phyloP scores from a whole-genome alignment of 805 yeast genomes.

The Candida sonorensis region DNA sequence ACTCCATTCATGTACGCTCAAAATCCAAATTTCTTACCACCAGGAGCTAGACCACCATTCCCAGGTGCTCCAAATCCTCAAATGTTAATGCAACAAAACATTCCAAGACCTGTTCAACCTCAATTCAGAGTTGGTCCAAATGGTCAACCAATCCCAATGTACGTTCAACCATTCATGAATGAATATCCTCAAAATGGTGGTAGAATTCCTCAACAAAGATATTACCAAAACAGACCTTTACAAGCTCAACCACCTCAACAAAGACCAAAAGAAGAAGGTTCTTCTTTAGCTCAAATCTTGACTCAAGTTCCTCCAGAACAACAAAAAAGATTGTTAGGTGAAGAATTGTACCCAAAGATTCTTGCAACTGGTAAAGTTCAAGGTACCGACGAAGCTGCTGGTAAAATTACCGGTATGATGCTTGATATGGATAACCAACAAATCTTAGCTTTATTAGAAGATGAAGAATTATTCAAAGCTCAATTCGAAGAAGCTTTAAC shows the following conservation, averaged over 20 bases:
- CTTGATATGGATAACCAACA: slow-evolving; percentile 91
- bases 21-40: slow-evolving; percentile 67
- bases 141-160: slow-evolving; percentile 78
- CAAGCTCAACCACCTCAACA: slow-evolving; percentile 10
- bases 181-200: slow-evolving; percentile 61
- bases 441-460: slow-evolving; percentile 81
- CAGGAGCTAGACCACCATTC: slow-evolving; percentile 78
- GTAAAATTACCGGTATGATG: slow-evolving; percentile 98
- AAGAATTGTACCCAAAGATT: slow-evolving; percentile 91
- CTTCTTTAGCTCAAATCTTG: slow-evolving; percentile 51
- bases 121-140: slow-evolving; percentile 72
- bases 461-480: slow-evolving; percentile 80
- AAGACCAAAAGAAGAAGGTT: slow-evolving; percentile 24
- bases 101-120: slow-evolving; percentile 54
- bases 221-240: slow-evolving; percentile 36
- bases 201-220: slow-evolving; percentile 34
- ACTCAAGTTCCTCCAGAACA: slow-evolving; percentile 73
- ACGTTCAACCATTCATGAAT: slow-evolving; percentile 77
- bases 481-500: slow-evolving; percentile 91
- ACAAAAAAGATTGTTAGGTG: slow-evolving; percentile 97
- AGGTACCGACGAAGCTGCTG: slow-evolving; percentile 93
- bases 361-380: slow-evolving; percentile 79
- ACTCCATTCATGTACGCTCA: slow-evolving; percentile 82
- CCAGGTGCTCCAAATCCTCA: slow-evolving; percentile 71
- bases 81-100: slow-evolving; percentile 61